phyloP scores from a whole-genome alignment of 768 basidiomycete species.

The Tephrocybe sp. region DNA sequence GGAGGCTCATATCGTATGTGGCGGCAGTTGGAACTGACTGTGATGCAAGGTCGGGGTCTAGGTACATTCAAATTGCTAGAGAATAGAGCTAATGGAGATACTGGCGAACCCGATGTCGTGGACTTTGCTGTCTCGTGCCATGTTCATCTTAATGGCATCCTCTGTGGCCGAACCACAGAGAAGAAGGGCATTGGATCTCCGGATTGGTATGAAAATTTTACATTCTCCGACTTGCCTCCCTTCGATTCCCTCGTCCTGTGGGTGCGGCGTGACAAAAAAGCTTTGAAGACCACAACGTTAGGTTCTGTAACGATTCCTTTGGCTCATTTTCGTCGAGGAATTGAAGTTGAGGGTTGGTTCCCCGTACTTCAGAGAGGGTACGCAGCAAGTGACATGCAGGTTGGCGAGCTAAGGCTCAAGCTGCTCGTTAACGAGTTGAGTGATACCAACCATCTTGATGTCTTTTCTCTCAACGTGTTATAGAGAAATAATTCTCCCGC shows the following conservation, averaged over 20 bases:
- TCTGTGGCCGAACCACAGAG: constrained; percentile 74
- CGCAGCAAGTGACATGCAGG: constrained; percentile 52
- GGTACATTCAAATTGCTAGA: constrained; percentile 48
- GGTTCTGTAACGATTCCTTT: constrained; percentile 69
- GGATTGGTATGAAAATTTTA: constrained; percentile 84
- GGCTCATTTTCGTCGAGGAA: constrained; percentile 70
- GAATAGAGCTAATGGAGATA: constrained; percentile 29
- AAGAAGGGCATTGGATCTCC: constrained; percentile 66
- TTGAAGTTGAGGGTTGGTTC: constrained; percentile 83
- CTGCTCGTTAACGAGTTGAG: constrained; percentile 74
- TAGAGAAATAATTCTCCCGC: constrained; percentile 82
- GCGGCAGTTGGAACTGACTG: constrained; percentile 74
- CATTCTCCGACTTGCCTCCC: constrained; percentile 74
- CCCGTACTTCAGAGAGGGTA: constrained; percentile 61
- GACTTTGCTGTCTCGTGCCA: constrained; percentile 80
- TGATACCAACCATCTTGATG: constrained; percentile 10
- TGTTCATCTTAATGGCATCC: constrained; percentile 64
- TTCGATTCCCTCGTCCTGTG: constrained; percentile 70
- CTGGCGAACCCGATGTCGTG: constrained; percentile 46
- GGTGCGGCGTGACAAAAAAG: constrained; percentile 70
- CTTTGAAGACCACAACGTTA: constrained; percentile 51
- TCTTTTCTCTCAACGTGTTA: constrained; percentile 10
- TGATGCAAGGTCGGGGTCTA: constrained; percentile 75
- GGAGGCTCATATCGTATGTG: constrained; percentile 87
- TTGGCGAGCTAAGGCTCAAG: constrained; percentile 76